Evolutionary conservation across 805 yeast species (phyloP).

Genomic region (Pichia insulana): DNA sequence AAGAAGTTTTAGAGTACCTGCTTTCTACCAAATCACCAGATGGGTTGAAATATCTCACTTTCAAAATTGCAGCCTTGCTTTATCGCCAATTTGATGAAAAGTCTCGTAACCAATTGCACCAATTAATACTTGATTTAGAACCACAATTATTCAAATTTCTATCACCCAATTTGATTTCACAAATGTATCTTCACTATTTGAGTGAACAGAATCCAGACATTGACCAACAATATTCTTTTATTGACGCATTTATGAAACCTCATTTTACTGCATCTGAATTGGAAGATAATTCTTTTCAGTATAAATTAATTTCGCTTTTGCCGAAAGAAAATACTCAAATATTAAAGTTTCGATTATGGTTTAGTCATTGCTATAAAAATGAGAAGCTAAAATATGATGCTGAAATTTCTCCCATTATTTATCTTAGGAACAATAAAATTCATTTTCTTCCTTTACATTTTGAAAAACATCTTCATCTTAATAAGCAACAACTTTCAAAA

Average conservation of each 20-base stretch:
- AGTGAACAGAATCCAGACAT: neutral
- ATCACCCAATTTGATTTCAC: constrained; percentile 5
- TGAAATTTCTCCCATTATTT: constrained; percentile 5
- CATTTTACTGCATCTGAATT: constrained; percentile 2
- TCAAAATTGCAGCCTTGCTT: constrained; percentile 2
- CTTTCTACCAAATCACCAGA: neutral
- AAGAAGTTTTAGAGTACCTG: neutral
- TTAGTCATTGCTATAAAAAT: constrained; percentile 7
- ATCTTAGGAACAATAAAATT: constrained; percentile 7
- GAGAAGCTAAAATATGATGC: constrained; percentile 5
- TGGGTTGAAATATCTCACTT: constrained; percentile 9
- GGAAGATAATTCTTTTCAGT: constrained; percentile 6
- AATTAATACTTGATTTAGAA: neutral
- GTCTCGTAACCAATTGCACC: constrained; percentile 2
- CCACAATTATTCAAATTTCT: constrained; percentile 1
- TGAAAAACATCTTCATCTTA: constrained; percentile 5
- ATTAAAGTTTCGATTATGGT: constrained; percentile 11
- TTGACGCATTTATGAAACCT: constrained; percentile 2
- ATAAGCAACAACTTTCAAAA: constrained; percentile 2
- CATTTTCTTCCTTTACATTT: constrained; percentile 11
- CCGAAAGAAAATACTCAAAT: constrained; percentile 1
- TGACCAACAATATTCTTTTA: constrained; percentile 3
- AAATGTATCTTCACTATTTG: neutral
- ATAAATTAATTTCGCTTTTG: constrained; percentile 6
- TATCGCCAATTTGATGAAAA: constrained; percentile 4